Evolutionary conservation across 1,284 basidiomycete species (phyloP), one percentile per base, ranked within the genome.

Genomic region (Caloboletus inedulis): DNA sequence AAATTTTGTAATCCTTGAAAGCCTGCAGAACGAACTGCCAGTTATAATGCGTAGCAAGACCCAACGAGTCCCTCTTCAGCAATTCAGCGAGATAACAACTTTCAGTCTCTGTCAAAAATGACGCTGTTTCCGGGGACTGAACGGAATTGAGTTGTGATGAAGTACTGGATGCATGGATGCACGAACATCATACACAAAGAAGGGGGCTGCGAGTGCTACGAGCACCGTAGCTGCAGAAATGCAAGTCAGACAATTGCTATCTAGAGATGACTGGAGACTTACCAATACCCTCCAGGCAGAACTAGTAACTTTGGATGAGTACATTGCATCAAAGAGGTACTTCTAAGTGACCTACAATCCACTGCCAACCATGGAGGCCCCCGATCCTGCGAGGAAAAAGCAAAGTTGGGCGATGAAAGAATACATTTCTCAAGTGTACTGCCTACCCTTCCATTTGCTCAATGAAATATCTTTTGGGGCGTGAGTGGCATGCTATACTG

Each of bases 91-190:
- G 58, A 42, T 69, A 57, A 25, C 46, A 45, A 33, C 66, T 70
- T 54, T 78, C 77, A 2, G 52, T 29, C 4, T 65, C 63, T 3
- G 72, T 73, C 52, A 79, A 61, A 58, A 79, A 78, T 14, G 58
- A 61, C 6, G 77, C 76, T 4, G 74, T 78, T 46, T 69, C 71
- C 12, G 75, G 74, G 56, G 70, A 73, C 75, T 77, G 51, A 14
- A 45, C 18, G 10, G n/a, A 36, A 19, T 37, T 62, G 6, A 55
- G 40, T 2, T 30, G 14, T 36, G 21, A 27, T 18, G 21, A 25
- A 35, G 35, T n/a, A 46, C 43, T 27, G 25, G 19, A 34, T 21
- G 37, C 4, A 34, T 13, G 7, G 1, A 41, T 49, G 34, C 5
- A 56, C 72, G 29, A 42, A 74, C 72, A 60, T 81, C 78, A 53